phyloP scores from a whole-genome alignment of 2,329 filamentous ascomycete genomes.

The Curvularia eragrostidis region DNA sequence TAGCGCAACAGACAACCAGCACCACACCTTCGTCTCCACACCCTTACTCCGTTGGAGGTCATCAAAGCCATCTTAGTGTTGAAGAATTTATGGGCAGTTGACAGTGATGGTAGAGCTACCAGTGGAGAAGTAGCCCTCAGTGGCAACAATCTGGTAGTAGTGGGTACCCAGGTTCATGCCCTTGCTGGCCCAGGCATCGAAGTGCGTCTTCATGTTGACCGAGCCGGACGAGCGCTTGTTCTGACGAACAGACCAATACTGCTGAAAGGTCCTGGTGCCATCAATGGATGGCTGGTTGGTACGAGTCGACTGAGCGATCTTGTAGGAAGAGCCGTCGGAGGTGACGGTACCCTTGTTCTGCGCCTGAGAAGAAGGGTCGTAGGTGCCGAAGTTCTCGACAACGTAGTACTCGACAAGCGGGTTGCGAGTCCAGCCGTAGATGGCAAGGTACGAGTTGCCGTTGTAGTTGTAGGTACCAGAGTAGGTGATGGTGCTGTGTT shows the following conservation, averaged over 20 bases:
- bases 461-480: conserved; percentile 44
- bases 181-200: conserved; percentile 44
- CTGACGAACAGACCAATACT: conserved; percentile 56
- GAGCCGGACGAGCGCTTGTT: conserved; percentile 41
- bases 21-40: background rate
- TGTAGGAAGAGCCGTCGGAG: conserved; percentile 42
- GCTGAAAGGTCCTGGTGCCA: conserved; percentile 60
- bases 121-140: conserved; percentile 57
- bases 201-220: conserved; percentile 45
- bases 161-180: conserved; percentile 42
- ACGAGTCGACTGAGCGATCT: conserved; percentile 39
- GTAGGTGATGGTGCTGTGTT: conserved; percentile 43
- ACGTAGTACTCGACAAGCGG: conserved; percentile 62
- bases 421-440: conserved; percentile 65
- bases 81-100: conserved; percentile 31
- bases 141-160: conserved; percentile 51
- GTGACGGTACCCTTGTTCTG: conserved; percentile 43
- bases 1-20: background rate
- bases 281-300: conserved; percentile 58
- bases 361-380: conserved; percentile 57
- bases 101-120: conserved; percentile 59
- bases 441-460: conserved; percentile 57
- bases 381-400: conserved; percentile 61
- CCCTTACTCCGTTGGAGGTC: background rate
- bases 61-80: background rate